Base-by-base conservation (phyloP, 306 rosid genomes). In the Arachis stenosperma region DNA sequence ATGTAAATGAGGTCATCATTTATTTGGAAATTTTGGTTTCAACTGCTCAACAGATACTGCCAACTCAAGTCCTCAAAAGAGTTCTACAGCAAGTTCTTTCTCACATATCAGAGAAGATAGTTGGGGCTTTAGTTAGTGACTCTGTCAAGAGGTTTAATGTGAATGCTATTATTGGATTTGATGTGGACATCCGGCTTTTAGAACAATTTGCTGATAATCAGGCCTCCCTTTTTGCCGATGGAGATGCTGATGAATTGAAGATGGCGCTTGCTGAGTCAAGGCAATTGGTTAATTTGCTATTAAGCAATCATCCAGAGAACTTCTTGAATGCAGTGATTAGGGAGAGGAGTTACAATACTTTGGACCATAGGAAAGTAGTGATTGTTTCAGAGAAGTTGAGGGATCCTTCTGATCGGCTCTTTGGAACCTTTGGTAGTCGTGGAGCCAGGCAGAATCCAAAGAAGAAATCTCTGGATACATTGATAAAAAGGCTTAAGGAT, bases 121-220 rank as follows among this genome's bases (percentile, higher is more conserved):
- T 91, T 13, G 97, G 86, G 67, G 86, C 92, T 51, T 81, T 94
- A 82, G 58, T 46, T 65, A 89, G 92, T 68, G 99, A 94, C 70
- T 70, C 90, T 14, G 95, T 94, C 17, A 94, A 94, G 85, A 87
- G 90, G 86, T 91, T 94, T 74, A 89, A 77, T 56, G 81, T 83
- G 48, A 82, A 78, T 77, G 96, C 99, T 9, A 65, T 94, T 39
- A 89, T 81, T 37, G 96, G 97, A 68, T 58, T 94, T 58, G 99
- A 94, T 60, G 92, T 89, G 40, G 99, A 94, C 80, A 70, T 94
- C 61, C 88, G 86, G 65, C 61, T 89, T 74, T 75, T 94, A 79
- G 99, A 94, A 80, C 89, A 92, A 46, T 94, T 94, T 81, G 95
- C 92, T n/a, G 99, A 94, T 47, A 89, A 84, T 84, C 99, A 85